Percentiles rank a stretch among this genome's conserved stretches.
These are phyloP conservation scores for Kodamaea alishanica DNA, from an alignment of 1,139 yeast genomes.

Conservation along the genomic window DNA sequence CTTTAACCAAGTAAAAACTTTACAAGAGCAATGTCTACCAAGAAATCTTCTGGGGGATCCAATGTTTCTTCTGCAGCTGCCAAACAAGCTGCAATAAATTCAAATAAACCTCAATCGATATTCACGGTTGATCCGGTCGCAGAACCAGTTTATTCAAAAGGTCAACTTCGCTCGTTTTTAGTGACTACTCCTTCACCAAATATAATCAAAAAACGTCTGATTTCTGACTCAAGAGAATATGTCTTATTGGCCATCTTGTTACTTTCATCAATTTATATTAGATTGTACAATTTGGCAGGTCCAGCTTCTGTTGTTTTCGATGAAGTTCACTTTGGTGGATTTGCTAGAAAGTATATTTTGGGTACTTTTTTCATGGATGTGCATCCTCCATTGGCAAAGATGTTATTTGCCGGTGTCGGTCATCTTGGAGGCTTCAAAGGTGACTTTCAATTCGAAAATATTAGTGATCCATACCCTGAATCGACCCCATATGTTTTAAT, in stretches of 20 bases:
- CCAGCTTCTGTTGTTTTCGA: conserved; percentile 91
- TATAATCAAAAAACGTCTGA: conserved; percentile 20
- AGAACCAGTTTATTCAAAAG: conserved; percentile 25
- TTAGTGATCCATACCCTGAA: conserved; percentile 62
- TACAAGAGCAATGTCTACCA: not conserved
- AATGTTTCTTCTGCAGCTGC: conserved; percentile 6
- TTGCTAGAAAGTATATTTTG: conserved; percentile 68
- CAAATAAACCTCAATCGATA: conserved; percentile 9
- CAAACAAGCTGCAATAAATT: conserved; percentile 11
- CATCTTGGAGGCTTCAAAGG: conserved; percentile 74
- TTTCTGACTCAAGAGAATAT: conserved; percentile 26
- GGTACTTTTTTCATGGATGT: conserved; percentile 86
- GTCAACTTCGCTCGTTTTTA: conserved; percentile 26
- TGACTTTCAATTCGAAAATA: conserved; percentile 64
- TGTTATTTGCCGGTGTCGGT: conserved; percentile 79
- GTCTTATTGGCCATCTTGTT: conserved; percentile 45
- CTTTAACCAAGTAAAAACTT: too few relatives aligned
- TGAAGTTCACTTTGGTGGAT: conserved; percentile 65
- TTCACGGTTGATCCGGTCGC: conserved; percentile 26
- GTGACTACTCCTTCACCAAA: conserved; percentile 25
- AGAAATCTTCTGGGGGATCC: not conserved
- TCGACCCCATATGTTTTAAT: conserved; percentile 70
- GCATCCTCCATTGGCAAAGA: conserved; percentile 90
- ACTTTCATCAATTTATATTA: conserved; percentile 51
- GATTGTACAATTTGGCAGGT: conserved; percentile 45